Base-by-base conservation (phyloP, 495 filamentous ascomycete genomes). In the Trichoderma gamsii region DNA sequence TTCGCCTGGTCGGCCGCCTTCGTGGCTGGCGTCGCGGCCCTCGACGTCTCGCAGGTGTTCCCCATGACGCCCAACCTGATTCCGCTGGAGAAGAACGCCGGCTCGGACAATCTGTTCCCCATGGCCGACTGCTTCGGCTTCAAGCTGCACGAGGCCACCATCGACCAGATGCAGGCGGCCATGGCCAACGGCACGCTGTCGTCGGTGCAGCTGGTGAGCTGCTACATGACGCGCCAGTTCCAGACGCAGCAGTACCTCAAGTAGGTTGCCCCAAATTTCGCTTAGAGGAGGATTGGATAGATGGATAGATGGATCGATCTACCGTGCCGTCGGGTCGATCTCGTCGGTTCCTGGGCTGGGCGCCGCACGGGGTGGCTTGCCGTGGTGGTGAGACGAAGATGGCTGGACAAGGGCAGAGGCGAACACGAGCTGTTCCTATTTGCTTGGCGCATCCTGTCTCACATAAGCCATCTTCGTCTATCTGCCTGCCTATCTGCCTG, bases 111-210 rank as follows among this genome's bases (percentile, higher is more conserved):
- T 29, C 71, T 73, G 44, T 74, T 74, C 64, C 83, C 84, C 32
- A 89, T 92, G 87, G 83, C 83, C 3, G 72, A 69, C 12, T 91
- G 89, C 75, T 77, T 84, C 67, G 84, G 83, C 29, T 76, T 90
- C 69, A 78, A 80, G 52, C 76, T 92, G 41, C 88, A 89, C 74
- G 89, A 92, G 32, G 74, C 76, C 23, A 83, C 79, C 38, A 81
- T 81, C 49, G 69, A 72, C 29, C 73, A 84, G 32, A 76, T 84
- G 46, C 77, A 80, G 66, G 64, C 72, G 13, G 73, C 79, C 65
- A 74, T 87, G 65, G 68, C 68, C 25, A 68, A 68, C 5, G 73
- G 73, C 5, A 72, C 71, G 23, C 68, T 86, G 29, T 83, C 81
- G 4, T 81, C 79, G 64, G 75, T 78, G 15, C 73, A 81, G 66